Evolutionary conservation across 371 early-diverging fungal genomes (phyloP).

Genomic region (Rhizopus microsporus): DNA sequence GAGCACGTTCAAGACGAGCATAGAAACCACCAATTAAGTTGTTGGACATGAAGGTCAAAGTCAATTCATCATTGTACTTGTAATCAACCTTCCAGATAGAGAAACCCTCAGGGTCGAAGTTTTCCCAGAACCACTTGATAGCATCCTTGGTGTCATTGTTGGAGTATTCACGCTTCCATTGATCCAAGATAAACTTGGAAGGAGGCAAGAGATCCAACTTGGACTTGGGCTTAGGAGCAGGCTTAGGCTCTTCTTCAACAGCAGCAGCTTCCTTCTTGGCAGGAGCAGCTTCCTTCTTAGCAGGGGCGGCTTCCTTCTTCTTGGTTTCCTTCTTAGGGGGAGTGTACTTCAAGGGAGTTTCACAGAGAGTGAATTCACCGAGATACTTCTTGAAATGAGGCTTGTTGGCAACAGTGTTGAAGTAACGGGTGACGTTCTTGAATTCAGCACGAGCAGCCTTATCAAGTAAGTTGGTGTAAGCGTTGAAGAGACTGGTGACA

Average conservation of each 20-base stretch:
- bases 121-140: constrained; percentile 92
- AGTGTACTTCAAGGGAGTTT: constrained; percentile 39
- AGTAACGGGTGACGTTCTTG: constrained; percentile 88
- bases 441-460: constrained; percentile 71
- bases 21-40: constrained; percentile 94
- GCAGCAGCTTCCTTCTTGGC: constrained; percentile 48
- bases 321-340: constrained; percentile 55
- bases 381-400: constrained; percentile 75
- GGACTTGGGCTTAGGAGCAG: constrained; percentile 90
- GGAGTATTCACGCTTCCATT: constrained; percentile 96
- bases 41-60: constrained; percentile 84
- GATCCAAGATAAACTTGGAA: constrained; percentile 80
- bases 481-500: constrained; percentile 48
- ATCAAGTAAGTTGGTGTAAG: constrained; percentile 51
- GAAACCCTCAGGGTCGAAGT: constrained; percentile 86
- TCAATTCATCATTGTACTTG: constrained; percentile 93
- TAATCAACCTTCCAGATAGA: constrained; percentile 89
- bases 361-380: constrained; percentile 57
- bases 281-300: constrained; percentile 62
- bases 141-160: constrained; percentile 93
- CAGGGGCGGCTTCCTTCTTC: constrained; percentile 60
- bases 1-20: constrained; percentile 89
- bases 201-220: constrained; percentile 87
- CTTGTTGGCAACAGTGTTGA: constrained; percentile 78
- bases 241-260: constrained; percentile 57